A percentile compares a stretch with the other conserved stretches of the same genome.
These are phyloP conservation scores for Neocallimastix lanati DNA, from an alignment of 192 early-diverging fungal species.

Conservation along the genomic window DNA sequence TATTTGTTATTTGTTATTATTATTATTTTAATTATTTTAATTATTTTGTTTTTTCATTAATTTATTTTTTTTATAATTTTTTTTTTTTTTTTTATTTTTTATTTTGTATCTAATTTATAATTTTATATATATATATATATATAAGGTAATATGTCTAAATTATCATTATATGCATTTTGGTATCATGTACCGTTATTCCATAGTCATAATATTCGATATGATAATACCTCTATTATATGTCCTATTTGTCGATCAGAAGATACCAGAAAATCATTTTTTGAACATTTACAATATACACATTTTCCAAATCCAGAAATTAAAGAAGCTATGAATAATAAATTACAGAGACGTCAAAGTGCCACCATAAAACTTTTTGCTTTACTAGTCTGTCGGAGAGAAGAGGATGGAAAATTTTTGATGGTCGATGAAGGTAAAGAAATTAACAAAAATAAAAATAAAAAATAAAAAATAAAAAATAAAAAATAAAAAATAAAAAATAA, in stretches of 20 bases:
- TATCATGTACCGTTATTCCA: not conserved
- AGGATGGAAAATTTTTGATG: not conserved
- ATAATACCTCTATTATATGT: not conserved
- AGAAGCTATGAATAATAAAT: not conserved
- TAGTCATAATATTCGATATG: not conserved
- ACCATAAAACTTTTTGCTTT: not conserved
- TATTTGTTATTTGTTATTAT: too few relatives aligned
- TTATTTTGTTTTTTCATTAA: too few relatives aligned
- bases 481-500: too few relatives aligned
- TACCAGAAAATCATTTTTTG: not conserved
- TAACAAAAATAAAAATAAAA: too few relatives aligned
- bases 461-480: too few relatives aligned
- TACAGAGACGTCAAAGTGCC: not conserved
- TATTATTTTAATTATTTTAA: too few relatives aligned
- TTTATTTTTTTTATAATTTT: too few relatives aligned
- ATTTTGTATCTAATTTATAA: too few relatives aligned
- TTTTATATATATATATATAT: too few relatives aligned
- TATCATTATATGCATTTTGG: not conserved
- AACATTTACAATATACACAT: not conserved
- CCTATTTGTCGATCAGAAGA: not conserved
- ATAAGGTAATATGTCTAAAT: not conserved
- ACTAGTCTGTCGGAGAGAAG: not conserved
- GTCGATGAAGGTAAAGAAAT: not conserved
- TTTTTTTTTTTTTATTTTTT: too few relatives aligned
- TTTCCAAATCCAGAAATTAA: not conserved